These are phyloP conservation scores for Penicillium chermesinum DNA, from an alignment of 495 filamentous ascomycete species.

Conservation along the genomic window DNA sequence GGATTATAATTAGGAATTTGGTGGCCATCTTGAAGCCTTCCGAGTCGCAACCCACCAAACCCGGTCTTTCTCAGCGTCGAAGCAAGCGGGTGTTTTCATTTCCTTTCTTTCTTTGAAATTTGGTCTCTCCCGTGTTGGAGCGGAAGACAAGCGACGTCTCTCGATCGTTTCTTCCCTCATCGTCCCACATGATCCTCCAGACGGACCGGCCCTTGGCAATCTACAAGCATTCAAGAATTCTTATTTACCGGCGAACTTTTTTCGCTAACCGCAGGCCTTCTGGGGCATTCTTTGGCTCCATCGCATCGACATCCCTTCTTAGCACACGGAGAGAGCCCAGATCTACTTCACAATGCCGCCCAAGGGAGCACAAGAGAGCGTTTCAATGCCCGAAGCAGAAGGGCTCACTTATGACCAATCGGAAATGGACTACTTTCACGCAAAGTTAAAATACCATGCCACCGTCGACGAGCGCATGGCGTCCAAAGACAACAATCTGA, in stretches of 20 bases:
- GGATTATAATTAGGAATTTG: conserved; percentile 18
- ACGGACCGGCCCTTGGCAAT: background rate
- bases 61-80: conserved; percentile 13
- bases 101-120: background rate
- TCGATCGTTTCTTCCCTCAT: background rate
- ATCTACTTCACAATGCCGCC: conserved; percentile 19
- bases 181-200: background rate
- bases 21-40: background rate
- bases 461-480: conserved; percentile 37
- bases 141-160: background rate
- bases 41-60: background rate
- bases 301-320: background rate
- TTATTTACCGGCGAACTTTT: background rate
- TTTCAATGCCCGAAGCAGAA: conserved; percentile 31
- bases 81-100: too few relatives aligned
- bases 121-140: conserved; percentile 8
- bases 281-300: background rate
- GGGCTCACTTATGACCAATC: conserved; percentile 41
- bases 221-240: background rate
- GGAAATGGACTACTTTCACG: conserved; percentile 40
- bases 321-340: background rate
- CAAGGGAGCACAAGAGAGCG: conserved; percentile 20
- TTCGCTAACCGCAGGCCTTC: background rate
- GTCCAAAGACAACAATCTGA: conserved; percentile 31
- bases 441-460: conserved; percentile 36